Evolutionary conservation across 129 eudicot species (phyloP), one percentile per base, ranked within the genome.

Genomic region (Arctium lappa): DNA sequence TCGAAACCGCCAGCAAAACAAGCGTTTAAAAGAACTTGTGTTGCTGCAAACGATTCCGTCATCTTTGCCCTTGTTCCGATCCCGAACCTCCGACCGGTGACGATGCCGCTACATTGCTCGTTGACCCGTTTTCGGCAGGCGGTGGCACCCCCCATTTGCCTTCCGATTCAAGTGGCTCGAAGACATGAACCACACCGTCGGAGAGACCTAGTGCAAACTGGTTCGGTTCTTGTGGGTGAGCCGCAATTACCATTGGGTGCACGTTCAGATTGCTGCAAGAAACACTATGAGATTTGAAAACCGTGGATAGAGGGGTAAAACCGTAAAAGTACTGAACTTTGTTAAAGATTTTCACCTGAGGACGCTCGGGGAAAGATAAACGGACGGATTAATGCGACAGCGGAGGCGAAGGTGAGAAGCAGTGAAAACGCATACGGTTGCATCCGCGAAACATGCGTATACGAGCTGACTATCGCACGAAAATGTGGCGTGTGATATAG

Each of bases 121-220:
- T 82, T 42, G 98, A 88, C 69, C 97, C 93, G 56, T 92, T 92
- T 79, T 95, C 98, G 5, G 42, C 62, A 8, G 94, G 92, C 39
- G 97, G 97, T n/a, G 94, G 91, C 5, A 90, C 87, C 46, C 98
- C 97, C 97, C 98, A 95, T 79, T 88, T 92, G 46, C 94, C 98
- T 87, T 95, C 97, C 13, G 98, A 91, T 65, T 95, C 98, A 70
- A 95, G 97, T 30, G 98, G 98, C 79, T 95, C 98, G 44, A 95
- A 83, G 0, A 95, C 98, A 75, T 91, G 94, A 80, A 95, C 98
- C 29, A 88, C 88, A 5, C 98, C 98, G 72, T 92, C 98, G 29
- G 97, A 91, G 16, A 95, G 91, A 3, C 98, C 98, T n/a, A 95
- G 33, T 18, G 98, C 98, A 86, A 95, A 95, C 75, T 95, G 98